These are phyloP conservation scores for Lodderomyces beijingensis DNA, from an alignment of 1,139 yeast species.

Conservation along the genomic window DNA sequence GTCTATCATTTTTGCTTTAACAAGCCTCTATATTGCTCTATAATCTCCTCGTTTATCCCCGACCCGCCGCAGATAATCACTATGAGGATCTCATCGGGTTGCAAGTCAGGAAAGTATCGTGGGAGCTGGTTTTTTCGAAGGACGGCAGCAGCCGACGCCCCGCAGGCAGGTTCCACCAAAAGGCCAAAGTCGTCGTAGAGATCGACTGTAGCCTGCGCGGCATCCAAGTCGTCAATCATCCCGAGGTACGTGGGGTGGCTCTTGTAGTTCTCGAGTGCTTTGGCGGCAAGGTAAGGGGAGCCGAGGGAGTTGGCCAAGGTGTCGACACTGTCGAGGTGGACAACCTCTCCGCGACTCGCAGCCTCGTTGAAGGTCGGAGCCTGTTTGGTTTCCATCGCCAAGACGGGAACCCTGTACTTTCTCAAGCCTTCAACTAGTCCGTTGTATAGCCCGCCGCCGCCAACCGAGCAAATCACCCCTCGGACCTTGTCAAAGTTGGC, in stretches of 20 bases:
- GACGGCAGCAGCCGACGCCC: slow-evolving; percentile 31
- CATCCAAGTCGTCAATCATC: slow-evolving; percentile 34
- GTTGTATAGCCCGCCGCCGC: slow-evolving; percentile 34
- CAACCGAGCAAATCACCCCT: slow-evolving; percentile 39
- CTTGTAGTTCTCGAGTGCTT: slow-evolving; percentile 24
- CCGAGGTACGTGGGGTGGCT: slow-evolving; percentile 20
- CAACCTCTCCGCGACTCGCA: slow-evolving; percentile 24
- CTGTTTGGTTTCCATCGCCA: slow-evolving; percentile 35
- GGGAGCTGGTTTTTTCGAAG: slow-evolving; percentile 21
- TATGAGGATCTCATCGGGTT: slow-evolving; percentile 29
- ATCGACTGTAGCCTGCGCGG: slow-evolving; percentile 27
- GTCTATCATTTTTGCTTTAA: no score
- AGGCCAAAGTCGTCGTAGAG: slow-evolving; percentile 22
- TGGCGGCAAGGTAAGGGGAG: slow-evolving; percentile 32
- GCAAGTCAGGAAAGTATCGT: slow-evolving; percentile 19
- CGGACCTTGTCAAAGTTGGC: slow-evolving; percentile 20
- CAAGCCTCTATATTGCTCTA: slow-evolving; percentile 17
- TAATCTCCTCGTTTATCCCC: slow-evolving; percentile 20
- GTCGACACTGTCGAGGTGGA: slow-evolving; percentile 25
- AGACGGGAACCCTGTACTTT: slow-evolving; percentile 17
- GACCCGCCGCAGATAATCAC: slow-evolving; percentile 42
- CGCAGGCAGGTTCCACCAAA: slow-evolving; percentile 41
- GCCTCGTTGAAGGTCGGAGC: slow-evolving; percentile 37
- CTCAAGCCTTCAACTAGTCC: slow-evolving; percentile 32
- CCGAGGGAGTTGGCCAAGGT: slow-evolving; percentile 40